Percentiles rank a stretch among this genome's conserved stretches.
Conservation (phyloP, 139 green algal species). For the Coccomyxa sp. region DNA sequence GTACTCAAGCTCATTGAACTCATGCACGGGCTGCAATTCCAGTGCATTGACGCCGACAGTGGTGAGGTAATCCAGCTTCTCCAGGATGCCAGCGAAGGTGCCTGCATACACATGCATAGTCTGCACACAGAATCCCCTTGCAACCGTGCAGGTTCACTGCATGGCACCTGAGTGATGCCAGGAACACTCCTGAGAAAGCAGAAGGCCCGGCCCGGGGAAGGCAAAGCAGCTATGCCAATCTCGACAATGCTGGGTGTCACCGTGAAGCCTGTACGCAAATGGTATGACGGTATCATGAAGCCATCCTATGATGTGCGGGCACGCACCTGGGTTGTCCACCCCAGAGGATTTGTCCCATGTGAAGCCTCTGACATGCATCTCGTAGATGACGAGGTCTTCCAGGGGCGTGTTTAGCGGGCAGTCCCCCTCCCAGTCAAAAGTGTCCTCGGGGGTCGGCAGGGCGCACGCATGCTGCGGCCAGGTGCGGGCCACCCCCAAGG, state of each 20-base stretch:
- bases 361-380: constrained; percentile 96
- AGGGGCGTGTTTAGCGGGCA: constrained; percentile 66
- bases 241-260: no score
- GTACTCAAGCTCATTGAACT: constrained; percentile 99
- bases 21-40: constrained; percentile 94
- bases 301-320: no score
- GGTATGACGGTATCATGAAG: no score
- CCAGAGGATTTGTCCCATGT: constrained; percentile 64
- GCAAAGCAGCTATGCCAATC: no score
- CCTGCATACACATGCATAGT: no score
- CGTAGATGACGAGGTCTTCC: constrained; percentile 94
- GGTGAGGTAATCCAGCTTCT: constrained; percentile 90
- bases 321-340: constrained; percentile 42
- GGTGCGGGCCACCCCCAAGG: constrained; percentile 61
- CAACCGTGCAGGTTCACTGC: no score
- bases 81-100: constrained; percentile 82
- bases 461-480: constrained; percentile 78
- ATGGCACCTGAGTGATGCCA: no score
- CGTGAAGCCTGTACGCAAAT: no score
- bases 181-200: no score
- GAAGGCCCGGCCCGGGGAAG: background rate
- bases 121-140: no score
- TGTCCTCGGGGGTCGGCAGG: constrained; percentile 37
- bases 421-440: constrained; percentile 88
- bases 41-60: constrained; percentile 90